Conservation (phyloP, 1,139 yeast species). For the Geotrichum bryndzae region DNA sequence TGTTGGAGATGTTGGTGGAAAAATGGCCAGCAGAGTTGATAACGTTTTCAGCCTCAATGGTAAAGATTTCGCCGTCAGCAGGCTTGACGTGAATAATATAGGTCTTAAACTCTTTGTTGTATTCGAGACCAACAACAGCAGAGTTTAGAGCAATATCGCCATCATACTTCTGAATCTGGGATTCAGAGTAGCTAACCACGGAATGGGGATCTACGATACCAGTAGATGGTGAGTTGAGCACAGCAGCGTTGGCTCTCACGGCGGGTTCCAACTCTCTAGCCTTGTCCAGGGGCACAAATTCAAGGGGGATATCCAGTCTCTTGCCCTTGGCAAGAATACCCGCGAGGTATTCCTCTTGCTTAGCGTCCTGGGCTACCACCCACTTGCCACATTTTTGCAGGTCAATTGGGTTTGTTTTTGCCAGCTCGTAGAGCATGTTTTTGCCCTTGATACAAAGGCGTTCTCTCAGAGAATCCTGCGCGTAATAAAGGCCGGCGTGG, state of each 20-base stretch:
- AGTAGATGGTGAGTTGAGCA: conserved; percentile 72
- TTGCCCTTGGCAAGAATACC: conserved; percentile 47
- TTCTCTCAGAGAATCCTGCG: conserved; percentile 60
- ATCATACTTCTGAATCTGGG: conserved; percentile 48
- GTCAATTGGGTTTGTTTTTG: conserved; percentile 48
- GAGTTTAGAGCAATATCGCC: conserved; percentile 66
- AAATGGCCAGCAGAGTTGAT: conserved; percentile 75
- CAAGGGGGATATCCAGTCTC: conserved; percentile 50
- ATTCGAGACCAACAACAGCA: conserved; percentile 44
- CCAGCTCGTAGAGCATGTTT: conserved; percentile 52
- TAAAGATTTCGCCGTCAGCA: conserved; percentile 36
- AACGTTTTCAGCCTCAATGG: conserved; percentile 50
- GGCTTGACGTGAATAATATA: conserved; percentile 17
- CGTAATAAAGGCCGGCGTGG: conserved; percentile 86
- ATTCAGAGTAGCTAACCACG: conserved; percentile 52
- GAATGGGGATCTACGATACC: conserved; percentile 84
- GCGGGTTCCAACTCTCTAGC: conserved; percentile 56
- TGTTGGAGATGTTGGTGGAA: conserved; percentile 63
- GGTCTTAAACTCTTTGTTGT: conserved; percentile 20
- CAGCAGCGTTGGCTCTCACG: conserved; percentile 56
- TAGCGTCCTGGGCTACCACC: conserved; percentile 74
- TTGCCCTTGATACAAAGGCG: conserved; percentile 71
- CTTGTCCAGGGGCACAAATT: conserved; percentile 43
- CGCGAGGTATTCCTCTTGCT: conserved; percentile 54
- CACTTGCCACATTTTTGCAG: conserved; percentile 66